Evolutionary conservation across 2,329 filamentous ascomycete genomes (phyloP).

Genomic region (Fusarium nisikadoi): DNA sequence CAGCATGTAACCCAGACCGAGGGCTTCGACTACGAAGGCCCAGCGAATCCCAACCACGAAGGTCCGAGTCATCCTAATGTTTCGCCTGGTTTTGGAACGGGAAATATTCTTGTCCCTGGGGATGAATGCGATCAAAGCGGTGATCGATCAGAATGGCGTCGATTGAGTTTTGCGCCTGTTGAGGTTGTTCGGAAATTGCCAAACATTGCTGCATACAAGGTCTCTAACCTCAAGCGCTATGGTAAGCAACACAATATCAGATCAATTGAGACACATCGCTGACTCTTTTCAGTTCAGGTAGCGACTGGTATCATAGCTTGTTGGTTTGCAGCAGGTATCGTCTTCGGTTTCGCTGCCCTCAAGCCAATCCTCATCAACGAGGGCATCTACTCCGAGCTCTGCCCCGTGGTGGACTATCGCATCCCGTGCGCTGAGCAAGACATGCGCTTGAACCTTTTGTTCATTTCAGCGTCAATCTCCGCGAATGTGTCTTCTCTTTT

Average conservation of each 20-base stretch:
- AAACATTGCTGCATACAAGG: conserved; percentile 46
- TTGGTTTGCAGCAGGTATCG: conserved; percentile 78
- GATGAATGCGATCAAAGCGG: conserved; percentile 13
- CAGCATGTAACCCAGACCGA: conserved; percentile 55
- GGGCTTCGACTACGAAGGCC: conserved; percentile 54
- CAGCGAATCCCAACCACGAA: conserved; percentile 35
- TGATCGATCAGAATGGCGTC: conserved; percentile 39
- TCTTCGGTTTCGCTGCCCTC: conserved; percentile 85
- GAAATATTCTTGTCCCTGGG: neutral
- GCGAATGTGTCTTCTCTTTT: conserved; percentile 88
- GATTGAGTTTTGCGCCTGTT: conserved; percentile 44
- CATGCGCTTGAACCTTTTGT: conserved; percentile 83
- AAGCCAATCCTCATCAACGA: conserved; percentile 83
- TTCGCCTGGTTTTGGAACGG: neutral
- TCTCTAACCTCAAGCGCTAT: conserved; percentile 43
- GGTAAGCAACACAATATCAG: neutral
- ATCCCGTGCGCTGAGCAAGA: conserved; percentile 58
- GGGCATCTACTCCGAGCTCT: conserved; percentile 74
- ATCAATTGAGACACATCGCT: neutral
- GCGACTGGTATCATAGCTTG: conserved; percentile 75
- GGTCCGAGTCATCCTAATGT: neutral
- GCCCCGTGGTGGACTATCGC: conserved; percentile 53
- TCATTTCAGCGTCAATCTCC: conserved; percentile 85
- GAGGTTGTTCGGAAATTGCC: conserved; percentile 42
- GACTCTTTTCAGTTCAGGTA: conserved; percentile 69